A percentile compares a stretch with the other conserved stretches of the same genome.
These are phyloP conservation scores for Hypericum perforatum DNA, from an alignment of 345 rosid species.

Conservation along the genomic window DNA sequence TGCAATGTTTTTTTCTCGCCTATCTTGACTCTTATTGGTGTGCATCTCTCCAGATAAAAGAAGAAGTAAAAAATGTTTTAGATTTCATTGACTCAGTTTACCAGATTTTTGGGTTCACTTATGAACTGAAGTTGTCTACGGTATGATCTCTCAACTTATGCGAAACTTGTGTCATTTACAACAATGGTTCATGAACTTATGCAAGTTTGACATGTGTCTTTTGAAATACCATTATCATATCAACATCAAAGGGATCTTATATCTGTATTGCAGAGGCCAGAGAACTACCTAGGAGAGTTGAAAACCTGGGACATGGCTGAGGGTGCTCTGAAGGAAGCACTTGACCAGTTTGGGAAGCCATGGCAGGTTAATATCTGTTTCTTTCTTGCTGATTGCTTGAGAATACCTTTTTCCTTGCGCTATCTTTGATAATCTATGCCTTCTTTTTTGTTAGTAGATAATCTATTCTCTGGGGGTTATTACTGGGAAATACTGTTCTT, in stretches of 20 bases:
- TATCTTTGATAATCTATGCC: too few species aligned
- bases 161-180: background rate
- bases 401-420: too few species aligned
- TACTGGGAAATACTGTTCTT: too few species aligned
- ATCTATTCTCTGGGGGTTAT: too few species aligned
- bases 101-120: slow-evolving; percentile 70
- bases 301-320: slow-evolving; percentile 91
- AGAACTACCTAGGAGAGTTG: slow-evolving; percentile 69
- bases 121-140: slow-evolving; percentile 87
- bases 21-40: slow-evolving; percentile 6
- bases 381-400: background rate
- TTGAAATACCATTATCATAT: too few species aligned
- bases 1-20: slow-evolving; percentile 5
- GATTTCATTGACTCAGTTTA: slow-evolving; percentile 74
- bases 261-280: slow-evolving; percentile 67
- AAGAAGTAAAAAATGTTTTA: slow-evolving; percentile 69
- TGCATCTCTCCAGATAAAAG: slow-evolving; percentile 49
- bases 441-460: too few species aligned
- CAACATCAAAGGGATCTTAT: background rate
- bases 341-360: slow-evolving; percentile 67
- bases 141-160: slow-evolving; percentile 29
- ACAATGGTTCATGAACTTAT: background rate
- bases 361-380: slow-evolving; percentile 54
- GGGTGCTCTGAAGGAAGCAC: slow-evolving; percentile 64
- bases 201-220: background rate